Evolutionary conservation across 2,329 filamentous ascomycete species (phyloP).

Genomic region (Penicillium sp.): DNA sequence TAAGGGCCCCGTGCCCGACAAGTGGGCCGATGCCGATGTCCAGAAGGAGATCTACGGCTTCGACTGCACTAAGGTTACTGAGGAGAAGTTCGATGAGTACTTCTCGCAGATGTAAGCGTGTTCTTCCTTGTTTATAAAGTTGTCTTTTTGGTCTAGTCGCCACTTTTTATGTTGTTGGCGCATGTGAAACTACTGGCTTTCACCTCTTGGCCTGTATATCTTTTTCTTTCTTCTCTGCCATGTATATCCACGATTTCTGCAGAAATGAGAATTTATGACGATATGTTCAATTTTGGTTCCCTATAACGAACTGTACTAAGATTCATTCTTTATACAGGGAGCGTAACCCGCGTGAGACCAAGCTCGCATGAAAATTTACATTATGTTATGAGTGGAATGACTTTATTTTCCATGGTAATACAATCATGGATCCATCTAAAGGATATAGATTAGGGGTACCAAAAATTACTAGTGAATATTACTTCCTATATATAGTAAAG

Average conservation of each 20-base stretch:
- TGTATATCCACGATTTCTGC: slow-evolving; percentile 5
- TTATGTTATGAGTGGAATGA: neutral
- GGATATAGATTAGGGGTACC: too few species aligned
- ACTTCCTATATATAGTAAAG: too few species aligned
- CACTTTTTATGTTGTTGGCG: neutral
- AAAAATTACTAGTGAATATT: too few species aligned
- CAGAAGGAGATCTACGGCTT: slow-evolving; percentile 66
- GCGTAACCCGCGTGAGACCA: slow-evolving; percentile 1
- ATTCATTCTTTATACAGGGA: neutral
- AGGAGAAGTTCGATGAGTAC: slow-evolving; percentile 53
- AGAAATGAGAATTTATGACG: slow-evolving; percentile 3
- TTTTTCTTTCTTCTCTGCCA: neutral
- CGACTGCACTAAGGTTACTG: slow-evolving; percentile 59
- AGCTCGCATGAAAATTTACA: neutral
- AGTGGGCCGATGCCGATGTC: slow-evolving; percentile 70
- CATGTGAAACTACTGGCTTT: neutral
- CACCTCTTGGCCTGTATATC: neutral
- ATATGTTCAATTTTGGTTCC: neutral
- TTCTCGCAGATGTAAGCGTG: slow-evolving; percentile 32
- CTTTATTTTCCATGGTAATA: neutral
- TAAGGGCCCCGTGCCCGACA: slow-evolving; percentile 56
- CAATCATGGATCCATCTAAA: too few species aligned
- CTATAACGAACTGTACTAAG: slow-evolving; percentile 2
- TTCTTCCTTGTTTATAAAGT: slow-evolving; percentile 2
- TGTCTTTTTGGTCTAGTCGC: neutral